Percentiles rank a stretch among this genome's conserved stretches.
Conservation (phyloP, 192 early-diverging fungal genomes). For the Linnemannia hyalina region DNA sequence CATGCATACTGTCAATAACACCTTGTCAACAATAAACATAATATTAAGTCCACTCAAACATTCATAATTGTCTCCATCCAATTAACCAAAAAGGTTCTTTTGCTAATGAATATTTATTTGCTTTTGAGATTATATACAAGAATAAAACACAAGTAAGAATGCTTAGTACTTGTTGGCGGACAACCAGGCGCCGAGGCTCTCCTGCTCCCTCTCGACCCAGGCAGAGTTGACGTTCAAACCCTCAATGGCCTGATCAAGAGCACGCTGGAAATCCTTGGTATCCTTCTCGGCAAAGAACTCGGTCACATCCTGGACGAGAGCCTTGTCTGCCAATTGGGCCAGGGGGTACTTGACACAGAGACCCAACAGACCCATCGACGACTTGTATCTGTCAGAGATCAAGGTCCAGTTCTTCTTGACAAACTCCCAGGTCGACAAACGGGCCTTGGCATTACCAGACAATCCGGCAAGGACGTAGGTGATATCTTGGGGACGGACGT, state of each 20-base stretch:
- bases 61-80: no score
- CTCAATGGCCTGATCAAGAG: constrained; percentile 83
- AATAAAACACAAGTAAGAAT: background rate
- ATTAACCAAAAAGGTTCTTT: no score
- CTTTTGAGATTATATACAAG: background rate
- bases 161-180: constrained; percentile 41
- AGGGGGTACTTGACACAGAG: constrained; percentile 52
- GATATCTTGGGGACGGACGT: constrained; percentile 82
- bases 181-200: constrained; percentile 66
- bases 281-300: constrained; percentile 77
- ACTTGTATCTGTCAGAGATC: constrained; percentile 57
- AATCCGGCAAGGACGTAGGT: constrained; percentile 61
- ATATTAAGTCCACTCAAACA: no score
- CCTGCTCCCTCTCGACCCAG: constrained; percentile 67
- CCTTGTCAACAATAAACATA: background rate
- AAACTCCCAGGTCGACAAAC: constrained; percentile 76
- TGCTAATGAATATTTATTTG: background rate
- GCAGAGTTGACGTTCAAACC: constrained; percentile 70
- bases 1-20: background rate
- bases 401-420: constrained; percentile 70
- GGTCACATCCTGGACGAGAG: constrained; percentile 72
- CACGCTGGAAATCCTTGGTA: constrained; percentile 72
- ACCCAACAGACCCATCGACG: constrained; percentile 63
- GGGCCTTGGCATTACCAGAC: constrained; percentile 64
- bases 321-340: constrained; percentile 51